These are phyloP conservation scores for Penicillium waksmanii DNA, from an alignment of 495 filamentous ascomycete genomes.

Conservation along the genomic window DNA sequence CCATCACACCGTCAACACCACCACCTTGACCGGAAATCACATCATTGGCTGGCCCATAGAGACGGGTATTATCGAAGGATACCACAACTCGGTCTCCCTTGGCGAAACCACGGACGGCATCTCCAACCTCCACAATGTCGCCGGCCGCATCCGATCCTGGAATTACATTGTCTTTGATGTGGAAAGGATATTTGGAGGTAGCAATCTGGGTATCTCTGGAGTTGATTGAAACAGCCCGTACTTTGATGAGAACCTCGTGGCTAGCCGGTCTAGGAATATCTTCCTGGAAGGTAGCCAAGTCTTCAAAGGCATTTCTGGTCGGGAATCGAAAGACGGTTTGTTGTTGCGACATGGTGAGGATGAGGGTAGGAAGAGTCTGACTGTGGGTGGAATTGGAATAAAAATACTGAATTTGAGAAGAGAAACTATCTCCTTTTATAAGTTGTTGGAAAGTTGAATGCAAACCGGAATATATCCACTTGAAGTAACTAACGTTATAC, in stretches of 20 bases:
- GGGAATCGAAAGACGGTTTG: slow-evolving; percentile 23
- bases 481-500: slow-evolving; percentile 1
- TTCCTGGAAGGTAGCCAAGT: slow-evolving; percentile 10
- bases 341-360: slow-evolving; percentile 9
- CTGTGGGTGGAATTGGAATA: background rate
- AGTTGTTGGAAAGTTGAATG: background rate
- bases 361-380: background rate
- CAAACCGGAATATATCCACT: background rate
- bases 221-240: slow-evolving; percentile 51
- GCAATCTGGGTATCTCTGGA: slow-evolving; percentile 50
- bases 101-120: slow-evolving; percentile 60
- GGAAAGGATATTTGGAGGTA: slow-evolving; percentile 59
- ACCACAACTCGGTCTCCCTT: slow-evolving; percentile 68
- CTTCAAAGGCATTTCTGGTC: slow-evolving; percentile 7
- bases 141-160: slow-evolving; percentile 74
- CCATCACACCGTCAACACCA: slow-evolving; percentile 63
- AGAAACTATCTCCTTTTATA: background rate
- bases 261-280: slow-evolving; percentile 32
- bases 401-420: background rate
- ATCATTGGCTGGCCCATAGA: slow-evolving; percentile 49
- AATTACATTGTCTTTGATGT: slow-evolving; percentile 56
- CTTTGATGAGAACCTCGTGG: slow-evolving; percentile 53
- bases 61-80: slow-evolving; percentile 70
- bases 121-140: slow-evolving; percentile 63
- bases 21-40: slow-evolving; percentile 62